Evolutionary conservation across 495 filamentous ascomycete species (phyloP), one percentile per base, ranked within the genome.

Genomic region (Apiosordaria backusii): DNA sequence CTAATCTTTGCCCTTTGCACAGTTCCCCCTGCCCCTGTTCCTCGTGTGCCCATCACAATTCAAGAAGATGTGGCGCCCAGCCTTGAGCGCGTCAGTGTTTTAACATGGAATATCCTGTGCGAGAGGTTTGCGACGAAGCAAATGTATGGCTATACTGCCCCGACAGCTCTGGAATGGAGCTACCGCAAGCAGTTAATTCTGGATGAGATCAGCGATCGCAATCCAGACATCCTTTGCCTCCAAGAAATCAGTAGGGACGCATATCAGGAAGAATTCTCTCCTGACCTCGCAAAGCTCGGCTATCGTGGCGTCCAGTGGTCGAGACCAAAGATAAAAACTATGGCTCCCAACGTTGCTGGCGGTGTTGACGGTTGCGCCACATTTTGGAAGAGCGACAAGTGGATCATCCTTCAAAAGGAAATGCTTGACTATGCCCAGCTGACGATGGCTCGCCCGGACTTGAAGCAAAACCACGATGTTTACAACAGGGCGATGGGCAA

Each of bases 401-500:
- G 90, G 78, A 90, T 96, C 69, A 79, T 96, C 57, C 86, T 98
- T 27, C 93, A 97, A 79, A 97, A 97, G 80, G 89, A 96, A 63
- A 73, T 97, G 57, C 86, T 99, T 72, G 92, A 97, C 76, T 96
- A 97, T 75, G 87, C 89, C n/a, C 89, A 91, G 66, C 89, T 87
- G 19, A 94, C 95, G 65, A 95, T 98, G 76, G 91, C 94, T 65
- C 84, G 96, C 60, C 90, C 92, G 4, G 95, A 97, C 76, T 95
- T 96, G 85, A 98, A 97, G 78, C 89, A 91, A 40, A 90, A 93
- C 61, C 90, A 94, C 71, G 96, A 99, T 71, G 92, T 97, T 66
- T 98, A 95, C 83, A 98, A 99, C 74, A 89, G 95, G 15, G 87
- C 98, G 19, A 98, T 97, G 95, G 93, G 93, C 65, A 90, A 93